Base-by-base conservation (phyloP, 371 early-diverging fungal genomes). In the Mucor irregularis region DNA sequence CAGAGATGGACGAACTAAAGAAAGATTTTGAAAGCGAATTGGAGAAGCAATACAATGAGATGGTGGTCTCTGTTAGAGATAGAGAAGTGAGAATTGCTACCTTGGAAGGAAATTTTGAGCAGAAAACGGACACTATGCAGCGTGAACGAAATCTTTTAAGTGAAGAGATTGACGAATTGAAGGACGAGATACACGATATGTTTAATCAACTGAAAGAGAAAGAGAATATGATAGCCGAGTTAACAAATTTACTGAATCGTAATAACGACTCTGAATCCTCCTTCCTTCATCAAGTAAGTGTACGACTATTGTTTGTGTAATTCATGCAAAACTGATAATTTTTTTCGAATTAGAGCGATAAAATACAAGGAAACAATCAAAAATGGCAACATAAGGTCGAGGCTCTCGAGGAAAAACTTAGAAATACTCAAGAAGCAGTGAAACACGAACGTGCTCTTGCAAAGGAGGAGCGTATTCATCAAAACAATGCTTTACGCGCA, bases 31-130 rank as follows among this genome's bases (percentile, higher is more conserved):
- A 66, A 24, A 63, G 71, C 5, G 47, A 58, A 39, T 26, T 71
- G 6, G 66, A 66, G 10, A 63, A 61, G 9, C 62, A 68, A 37
- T 63, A 70, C 28, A 49, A 57, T 62, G 44, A 63, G 68, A 35
- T 68, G 10, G 62, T 59, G 16, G 64, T 68, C 16, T 44, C 56
- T 0, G 47, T 77, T 0, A 58, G 70, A 39, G 74, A 77, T 8
- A 58, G 73, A 8, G 75, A 75, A 31, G 68, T 71, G 0, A 69
- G 61, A 11, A 65, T 75, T 26, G 78, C 73, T 5, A 53, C 66
- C 2, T 35, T 78, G 33, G 66, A 73, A 52, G 69, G 64, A 2
- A 64, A 78, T 19, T 53, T 68, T 14, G 70, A 65, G 29, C 68
- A 68, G 1, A 62, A 69, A 10, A 55, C 59, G 9, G 72, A 75